Evolutionary conservation across 176 grass and related monocot species (phyloP), one percentile per base, ranked within the genome.

Genomic region (Oryza punctata): DNA sequence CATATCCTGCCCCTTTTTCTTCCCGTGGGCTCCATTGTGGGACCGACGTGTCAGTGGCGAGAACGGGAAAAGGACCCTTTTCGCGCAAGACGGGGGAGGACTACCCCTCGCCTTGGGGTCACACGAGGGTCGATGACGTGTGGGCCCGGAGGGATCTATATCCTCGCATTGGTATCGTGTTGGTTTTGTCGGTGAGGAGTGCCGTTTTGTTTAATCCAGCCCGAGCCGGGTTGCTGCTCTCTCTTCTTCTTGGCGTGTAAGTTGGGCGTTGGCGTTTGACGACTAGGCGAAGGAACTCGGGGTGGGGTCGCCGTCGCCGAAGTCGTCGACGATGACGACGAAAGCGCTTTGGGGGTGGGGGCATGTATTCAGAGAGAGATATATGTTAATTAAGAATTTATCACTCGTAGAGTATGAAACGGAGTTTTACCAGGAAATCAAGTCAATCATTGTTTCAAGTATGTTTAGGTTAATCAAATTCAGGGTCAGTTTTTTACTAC

Each of bases 161-260:
- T n/a, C 41, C 49, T 3, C 3, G 7, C 19, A 35, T 23, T 7
- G 8, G 10, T 3, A 15, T 40, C 14, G 37, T 1, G 43, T 24
- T 23, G 6, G n/a, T n/a, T n/a, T 44, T 71, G 10, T 32, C 4
- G 14, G 14, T 67, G 29, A 7, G 30, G 2, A 11, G 52, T 57
- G 4, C 52, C 25, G 21, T 69, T 77, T 23, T 18, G 15, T 19
- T 54, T 57, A 57, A 60, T 84, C 64, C 7, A 9, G 3, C n/a
- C n/a, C 0, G 60, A 63, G 10, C 15, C 63, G 19, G 13, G 2
- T 1, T 21, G 19, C 52, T 6, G 52, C 52, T n/a, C 8, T 21
- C 52, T 57, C 18, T 54, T 76, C 21, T 70, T 87, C 79, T 87
- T 87, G n/a, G 40, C 79, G 79, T 82, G 78, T 12, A 86, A 73